Base-by-base conservation (phyloP, 371 early-diverging fungal species). In the Lichtheimia corymbifera region DNA sequence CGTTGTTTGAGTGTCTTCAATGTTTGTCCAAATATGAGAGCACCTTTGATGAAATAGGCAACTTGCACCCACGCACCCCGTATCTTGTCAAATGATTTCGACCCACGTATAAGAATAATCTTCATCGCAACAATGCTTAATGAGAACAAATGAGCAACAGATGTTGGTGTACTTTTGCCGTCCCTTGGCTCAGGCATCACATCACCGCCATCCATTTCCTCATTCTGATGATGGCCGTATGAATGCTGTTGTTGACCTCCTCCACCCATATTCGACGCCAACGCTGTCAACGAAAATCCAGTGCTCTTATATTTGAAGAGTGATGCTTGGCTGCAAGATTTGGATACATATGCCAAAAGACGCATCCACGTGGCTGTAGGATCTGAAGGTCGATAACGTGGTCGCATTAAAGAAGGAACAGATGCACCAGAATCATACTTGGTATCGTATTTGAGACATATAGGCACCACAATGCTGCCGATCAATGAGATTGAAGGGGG, bases 61-160 rank as follows among this genome's bases (percentile, higher is more conserved):
- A 77, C 59, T 25, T 74, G 74, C 4, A 63, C 73, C 83, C 74
- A 84, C 17, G 74, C 66, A n/a, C 71, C 77, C 55, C 66, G 74
- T 40, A 73, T 61, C 24, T 59, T 76, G 58, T 79, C 71, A 64
- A 74, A 74, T 35, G 73, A 78, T 51, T 49, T 71, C 45, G 59
- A 66, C 12, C 79, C 82, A 4, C 86, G 76, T 2, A 86, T 74
- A 20, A 86, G 58, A 42, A 86, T 81, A n/a, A 83, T 73, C 50
- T 84, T 77, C 54, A 86, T 66, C 0, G 84, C 83, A 2, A 79
- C 73, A 55, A 86, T 82, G 59, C 84, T 74, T 1, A 83, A 68
- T 0, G 82, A 59, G 13, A 74, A 73, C 24, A 72, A 25, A 6
- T 74, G 65, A 15, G 74, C 72, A 17, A 70, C 58, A 0, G 65